A percentile compares a stretch with the other conserved stretches of the same genome.
These are phyloP conservation scores for Xylaria sp. DNA, from an alignment of 2,329 filamentous ascomycete genomes.

Conservation along the genomic window DNA sequence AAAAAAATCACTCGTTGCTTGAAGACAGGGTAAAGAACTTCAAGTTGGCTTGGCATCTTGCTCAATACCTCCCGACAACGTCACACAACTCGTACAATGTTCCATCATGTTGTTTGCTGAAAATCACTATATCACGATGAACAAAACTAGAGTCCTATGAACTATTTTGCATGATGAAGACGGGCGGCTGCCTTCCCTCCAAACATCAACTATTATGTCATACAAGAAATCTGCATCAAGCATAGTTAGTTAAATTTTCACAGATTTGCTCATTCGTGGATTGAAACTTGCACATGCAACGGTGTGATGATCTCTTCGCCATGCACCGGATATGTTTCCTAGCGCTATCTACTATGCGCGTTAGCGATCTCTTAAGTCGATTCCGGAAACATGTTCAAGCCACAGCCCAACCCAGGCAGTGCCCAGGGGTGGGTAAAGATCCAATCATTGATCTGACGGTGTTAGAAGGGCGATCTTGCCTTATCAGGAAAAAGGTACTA, in stretches of 20 bases:
- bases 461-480: slow-evolving; percentile 9
- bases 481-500: slow-evolving; percentile 6
- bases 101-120: slow-evolving; percentile 8
- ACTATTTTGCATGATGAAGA: slow-evolving; percentile 1
- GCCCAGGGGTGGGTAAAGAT: slow-evolving; percentile 10
- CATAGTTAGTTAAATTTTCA: no score
- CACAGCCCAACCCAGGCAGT: no score
- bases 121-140: neutral
- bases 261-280: no score
- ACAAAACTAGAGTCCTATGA: neutral
- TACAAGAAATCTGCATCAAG: slow-evolving; percentile 1
- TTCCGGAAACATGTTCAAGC: slow-evolving; percentile 12
- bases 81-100: slow-evolving; percentile 11
- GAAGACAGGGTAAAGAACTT: slow-evolving; percentile 2
- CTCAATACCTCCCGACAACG: slow-evolving; percentile 2
- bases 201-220: neutral
- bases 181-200: neutral
- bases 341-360: neutral
- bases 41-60: slow-evolving; percentile 5
- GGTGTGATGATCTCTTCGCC: slow-evolving; percentile 18
- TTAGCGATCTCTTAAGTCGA: slow-evolving; percentile 14
- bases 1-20: neutral
- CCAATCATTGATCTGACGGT: slow-evolving; percentile 9
- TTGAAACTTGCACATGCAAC: slow-evolving; percentile 14
- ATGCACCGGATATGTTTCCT: slow-evolving; percentile 13